Base-by-base conservation (phyloP, 257 asterid species). In the Apocynum venetum region DNA sequence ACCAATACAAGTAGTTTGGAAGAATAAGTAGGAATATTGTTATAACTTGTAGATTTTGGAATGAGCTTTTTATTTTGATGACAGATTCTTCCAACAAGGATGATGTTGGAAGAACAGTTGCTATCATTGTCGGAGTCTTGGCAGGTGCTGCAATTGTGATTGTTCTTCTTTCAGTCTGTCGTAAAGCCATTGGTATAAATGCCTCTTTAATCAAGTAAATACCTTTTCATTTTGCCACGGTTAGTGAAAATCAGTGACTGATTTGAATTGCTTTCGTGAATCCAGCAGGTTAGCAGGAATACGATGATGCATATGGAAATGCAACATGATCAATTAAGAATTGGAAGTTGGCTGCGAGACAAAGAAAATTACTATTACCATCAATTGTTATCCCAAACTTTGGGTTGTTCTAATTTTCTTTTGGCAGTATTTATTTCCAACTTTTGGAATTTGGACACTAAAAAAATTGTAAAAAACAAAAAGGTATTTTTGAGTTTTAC, bases 101-200 rank as follows among this genome's bases (percentile, higher is more conserved):
- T 9, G 89, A 89, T 0, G 92, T 83, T 72, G 98, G 98, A 38
- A 87, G 86, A 83, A 92, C 90, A 48, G 94, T 93, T 3, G 97
- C 98, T 68, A 90, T 93, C 72, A 81, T 89, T 20, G 92, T 93
- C 0, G 98, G 98, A 73, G 86, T 80, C 13, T 78, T 90, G 51
- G 97, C 92, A 0, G 97, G 97, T 0, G 80, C 86, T 12, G 94
- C 96, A 2, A 79, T 94, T 53, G 73, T 94, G 60, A 85, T 94
- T 48, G 88, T 94, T 75, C 85, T 90, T 80, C 86, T 94, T n/a
- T 88, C 98, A n/a, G 70, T 90, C 82, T 94, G 97, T 81, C 90
- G 85, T 72, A 89, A 84, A 52, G 84, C 91, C 61, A 46, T 81
- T 8, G 88, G 91, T 89, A 84, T 19, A 57, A 2, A 36, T 64